Base-by-base conservation (phyloP, 2,329 filamentous ascomycete genomes). In the Xylariales sp. region DNA sequence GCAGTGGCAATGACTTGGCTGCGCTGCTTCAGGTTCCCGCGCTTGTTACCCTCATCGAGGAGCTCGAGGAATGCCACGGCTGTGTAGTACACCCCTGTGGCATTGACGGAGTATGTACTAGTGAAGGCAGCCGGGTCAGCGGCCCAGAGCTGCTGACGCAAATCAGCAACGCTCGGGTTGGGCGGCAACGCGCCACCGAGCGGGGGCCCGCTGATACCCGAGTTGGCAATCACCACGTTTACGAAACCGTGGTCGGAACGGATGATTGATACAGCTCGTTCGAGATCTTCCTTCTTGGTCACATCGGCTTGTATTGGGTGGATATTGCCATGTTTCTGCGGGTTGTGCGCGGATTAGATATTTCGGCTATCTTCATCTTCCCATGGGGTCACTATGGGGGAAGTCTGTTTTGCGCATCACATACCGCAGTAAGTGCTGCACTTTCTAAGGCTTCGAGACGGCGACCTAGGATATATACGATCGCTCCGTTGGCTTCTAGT, bases 381-480 rank as follows among this genome's bases (percentile, higher is more conserved):
- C 14, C n/a, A 27, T 13, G 17, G 21, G 19, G 23, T 7, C 10
- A 20, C 8, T 30, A 17, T n/a, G 28, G 25, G n/a, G n/a, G n/a
- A n/a, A n/a, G n/a, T n/a, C n/a, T n/a, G n/a, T n/a, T 19, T 19
- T 15, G 32, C 40, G 10, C 30, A 40, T 37, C 10, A 37, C 36
- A 28, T 43, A 36, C 37, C 37, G 28, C 37, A n/a, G n/a, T n/a
- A n/a, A 40, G 29, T 13, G 43, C 43, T 19, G 43, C 37, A 29
- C n/a, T 38, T 25, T 40, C 33, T 18, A 46, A 23, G 5, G 42
- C 27, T 12, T 37, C 42, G 28, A 40, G 29, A 11, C 44, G 39
- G n/a, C 44, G 21, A 5, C 44, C 44, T 11, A 40, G 8, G 19
- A 46, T 46, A 31, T 46, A 46, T 19, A 46, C 44, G 27, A 40